A percentile compares a stretch with the other conserved stretches of the same genome.
These are phyloP conservation scores for Xylariaceae sp. DNA, from an alignment of 2,329 filamentous ascomycete species.

Conservation along the genomic window DNA sequence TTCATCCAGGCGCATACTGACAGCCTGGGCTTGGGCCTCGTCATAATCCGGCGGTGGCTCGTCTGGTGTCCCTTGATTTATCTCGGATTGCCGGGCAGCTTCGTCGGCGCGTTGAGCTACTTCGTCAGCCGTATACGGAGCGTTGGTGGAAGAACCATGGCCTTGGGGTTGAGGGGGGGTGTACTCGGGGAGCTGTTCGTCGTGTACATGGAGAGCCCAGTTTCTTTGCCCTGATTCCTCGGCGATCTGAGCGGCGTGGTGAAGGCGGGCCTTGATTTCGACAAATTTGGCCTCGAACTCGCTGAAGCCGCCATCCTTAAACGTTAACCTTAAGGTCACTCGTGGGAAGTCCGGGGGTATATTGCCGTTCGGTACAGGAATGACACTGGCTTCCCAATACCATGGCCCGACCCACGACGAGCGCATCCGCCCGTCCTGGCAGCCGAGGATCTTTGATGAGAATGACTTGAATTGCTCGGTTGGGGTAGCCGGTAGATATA, in stretches of 20 bases:
- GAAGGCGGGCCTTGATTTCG: slow-evolving; percentile 74
- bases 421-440: slow-evolving; percentile 78
- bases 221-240: slow-evolving; percentile 59
- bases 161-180: slow-evolving; percentile 50
- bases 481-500: slow-evolving; percentile 74
- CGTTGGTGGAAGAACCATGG: slow-evolving; percentile 7
- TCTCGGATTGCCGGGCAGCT: slow-evolving; percentile 23
- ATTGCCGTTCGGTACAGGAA: slow-evolving; percentile 76
- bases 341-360: slow-evolving; percentile 68
- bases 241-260: slow-evolving; percentile 72
- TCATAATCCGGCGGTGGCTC: slow-evolving; percentile 91
- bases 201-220: slow-evolving; percentile 52
- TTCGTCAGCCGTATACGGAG: slow-evolving; percentile 20
- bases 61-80: slow-evolving; percentile 43
- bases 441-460: slow-evolving; percentile 78
- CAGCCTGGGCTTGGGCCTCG: slow-evolving; percentile 72
- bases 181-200: slow-evolving; percentile 86
- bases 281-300: slow-evolving; percentile 83
- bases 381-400: slow-evolving; percentile 76
- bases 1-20: slow-evolving; percentile 57
- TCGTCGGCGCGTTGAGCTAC: slow-evolving; percentile 23
- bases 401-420: slow-evolving; percentile 92
- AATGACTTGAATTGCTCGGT: slow-evolving; percentile 76
- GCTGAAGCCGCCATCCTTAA: slow-evolving; percentile 92
- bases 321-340: slow-evolving; percentile 78